phyloP scores from a whole-genome alignment of 306 rosid genomes.

The Sechiopsis laciniata region DNA sequence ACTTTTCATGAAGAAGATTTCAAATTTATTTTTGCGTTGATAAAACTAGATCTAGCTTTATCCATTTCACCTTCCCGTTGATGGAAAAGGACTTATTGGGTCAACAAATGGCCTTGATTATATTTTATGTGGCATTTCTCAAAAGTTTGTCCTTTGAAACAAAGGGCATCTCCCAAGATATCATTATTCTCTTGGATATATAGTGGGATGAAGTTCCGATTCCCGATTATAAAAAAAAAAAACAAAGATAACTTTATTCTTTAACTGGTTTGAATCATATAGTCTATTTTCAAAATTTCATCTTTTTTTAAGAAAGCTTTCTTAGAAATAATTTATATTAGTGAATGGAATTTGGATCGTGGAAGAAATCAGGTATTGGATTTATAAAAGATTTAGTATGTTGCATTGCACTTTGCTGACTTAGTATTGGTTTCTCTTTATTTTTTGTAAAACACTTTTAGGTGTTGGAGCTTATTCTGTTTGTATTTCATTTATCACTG shows the following conservation, averaged over 20 bases:
- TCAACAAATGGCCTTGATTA: neutral
- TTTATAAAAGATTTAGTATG: slow-evolving; percentile 4
- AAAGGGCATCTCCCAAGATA: neutral
- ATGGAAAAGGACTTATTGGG: neutral
- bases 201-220: too few species aligned
- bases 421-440: slow-evolving; percentile 21
- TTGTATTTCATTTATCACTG: too few species aligned
- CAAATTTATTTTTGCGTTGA: neutral
- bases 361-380: neutral
- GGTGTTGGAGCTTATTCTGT: too few species aligned
- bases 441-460: too few species aligned
- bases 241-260: neutral
- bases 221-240: too few species aligned
- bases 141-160: neutral
- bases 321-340: neutral
- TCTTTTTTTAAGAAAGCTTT: neutral
- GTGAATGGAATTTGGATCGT: slow-evolving; percentile 11
- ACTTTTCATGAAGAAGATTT: neutral
- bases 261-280: neutral
- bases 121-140: neutral
- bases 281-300: neutral
- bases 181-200: neutral
- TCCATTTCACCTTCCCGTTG: neutral
- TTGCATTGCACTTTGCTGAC: slow-evolving; percentile 17
- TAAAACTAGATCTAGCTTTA: slow-evolving; percentile 16